These are phyloP conservation scores for Hygrophorus russula DNA, from an alignment of 768 basidiomycete genomes.

Conservation along the genomic window DNA sequence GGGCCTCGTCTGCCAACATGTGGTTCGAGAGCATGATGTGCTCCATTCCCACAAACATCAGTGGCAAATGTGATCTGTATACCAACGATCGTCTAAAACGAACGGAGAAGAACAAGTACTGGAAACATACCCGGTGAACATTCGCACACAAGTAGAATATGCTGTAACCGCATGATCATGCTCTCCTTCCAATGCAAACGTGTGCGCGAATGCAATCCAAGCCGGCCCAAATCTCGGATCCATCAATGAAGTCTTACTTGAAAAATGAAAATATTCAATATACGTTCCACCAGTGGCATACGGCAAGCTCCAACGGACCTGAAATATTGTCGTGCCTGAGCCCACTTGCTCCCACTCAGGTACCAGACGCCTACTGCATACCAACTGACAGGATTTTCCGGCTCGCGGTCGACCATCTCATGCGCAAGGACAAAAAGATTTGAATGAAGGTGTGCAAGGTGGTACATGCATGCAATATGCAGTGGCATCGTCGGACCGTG, in stretches of 20 bases:
- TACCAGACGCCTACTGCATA: constrained; percentile 99
- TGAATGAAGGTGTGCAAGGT: constrained; percentile 83
- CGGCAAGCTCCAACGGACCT: constrained; percentile 38
- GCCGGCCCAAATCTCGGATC: constrained; percentile 94
- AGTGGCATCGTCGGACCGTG: constrained; percentile 87
- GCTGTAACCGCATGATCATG: constrained; percentile 98
- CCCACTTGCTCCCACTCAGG: constrained; percentile 75
- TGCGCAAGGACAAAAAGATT: constrained; percentile 94
- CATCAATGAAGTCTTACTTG: constrained; percentile 91
- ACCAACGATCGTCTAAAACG: background rate
- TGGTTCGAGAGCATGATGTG: constrained; percentile 85
- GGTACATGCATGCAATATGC: constrained; percentile 97
- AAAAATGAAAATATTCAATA: constrained; percentile 1
- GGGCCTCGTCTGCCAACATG: constrained; percentile 75
- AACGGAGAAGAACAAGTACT: background rate
- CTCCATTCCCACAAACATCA: constrained; percentile 98
- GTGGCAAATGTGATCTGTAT: constrained; percentile 82
- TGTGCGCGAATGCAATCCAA: constrained; percentile 97
- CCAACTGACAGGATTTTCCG: constrained; percentile 91
- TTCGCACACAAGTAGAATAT: constrained; percentile 90
- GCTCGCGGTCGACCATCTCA: constrained; percentile 89
- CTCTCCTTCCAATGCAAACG: constrained; percentile 93
- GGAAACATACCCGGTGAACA: constrained; percentile 80
- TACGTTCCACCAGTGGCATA: constrained; percentile 7
- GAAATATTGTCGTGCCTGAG: constrained; percentile 88